phyloP scores from a whole-genome alignment of 208 protist species.

The Crithidia fasciculata region DNA sequence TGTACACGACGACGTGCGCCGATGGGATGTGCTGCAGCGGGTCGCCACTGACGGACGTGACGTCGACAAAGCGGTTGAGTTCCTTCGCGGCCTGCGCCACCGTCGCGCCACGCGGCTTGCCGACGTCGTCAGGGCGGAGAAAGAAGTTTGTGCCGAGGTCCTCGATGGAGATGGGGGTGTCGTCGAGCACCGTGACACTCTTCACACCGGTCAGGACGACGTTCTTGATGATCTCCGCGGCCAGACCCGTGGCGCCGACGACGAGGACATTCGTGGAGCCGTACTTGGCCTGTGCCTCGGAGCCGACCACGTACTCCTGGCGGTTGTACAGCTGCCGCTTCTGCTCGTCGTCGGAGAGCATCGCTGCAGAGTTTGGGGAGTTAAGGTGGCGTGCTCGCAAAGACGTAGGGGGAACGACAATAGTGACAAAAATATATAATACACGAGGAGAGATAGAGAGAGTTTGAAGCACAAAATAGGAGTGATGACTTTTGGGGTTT shows the following conservation, averaged over 20 bases:
- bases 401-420: too few relatives aligned
- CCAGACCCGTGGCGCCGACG: constrained; percentile 80
- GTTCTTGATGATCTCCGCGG: constrained; percentile 93
- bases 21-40: constrained; percentile 31
- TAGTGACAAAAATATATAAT: too few relatives aligned
- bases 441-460: too few relatives aligned
- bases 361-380: background rate
- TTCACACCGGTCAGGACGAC: constrained; percentile 86
- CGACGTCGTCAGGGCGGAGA: constrained; percentile 58
- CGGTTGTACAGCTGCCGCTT: constrained; percentile 92
- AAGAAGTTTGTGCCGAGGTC: constrained; percentile 92
- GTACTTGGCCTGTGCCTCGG: constrained; percentile 90
- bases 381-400: too few relatives aligned
- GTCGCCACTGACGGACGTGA: constrained; percentile 45
- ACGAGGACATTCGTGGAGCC: constrained; percentile 84
- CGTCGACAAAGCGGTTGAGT: constrained; percentile 89
- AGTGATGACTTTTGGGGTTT: too few relatives aligned
- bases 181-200: constrained; percentile 72
- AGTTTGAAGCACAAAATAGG: background rate
- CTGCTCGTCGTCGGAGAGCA: constrained; percentile 57
- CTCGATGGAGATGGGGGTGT: constrained; percentile 29
- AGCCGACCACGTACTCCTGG: constrained; percentile 92
- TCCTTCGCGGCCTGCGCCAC: constrained; percentile 76
- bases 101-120: constrained; percentile 52
- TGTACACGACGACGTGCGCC: constrained; percentile 82